These are phyloP conservation scores for Sclerotinia sclerotiorum DNA, from an alignment of 2,329 filamentous ascomycete species.

Conservation along the genomic window DNA sequence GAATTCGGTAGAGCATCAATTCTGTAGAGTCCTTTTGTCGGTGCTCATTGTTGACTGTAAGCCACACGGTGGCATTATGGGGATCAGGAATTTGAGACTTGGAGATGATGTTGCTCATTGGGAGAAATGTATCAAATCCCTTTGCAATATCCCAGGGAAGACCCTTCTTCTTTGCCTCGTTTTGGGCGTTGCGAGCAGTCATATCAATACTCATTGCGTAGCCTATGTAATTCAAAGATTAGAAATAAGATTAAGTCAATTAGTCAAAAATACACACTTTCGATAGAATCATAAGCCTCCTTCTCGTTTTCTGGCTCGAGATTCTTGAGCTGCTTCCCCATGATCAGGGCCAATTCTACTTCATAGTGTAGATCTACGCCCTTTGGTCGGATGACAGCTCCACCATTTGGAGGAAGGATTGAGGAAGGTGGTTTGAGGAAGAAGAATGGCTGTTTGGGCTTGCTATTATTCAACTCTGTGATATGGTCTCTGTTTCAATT, in stretches of 20 bases:
- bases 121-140: conserved; percentile 96
- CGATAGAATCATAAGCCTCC: conserved; percentile 78
- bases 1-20: conserved; percentile 91
- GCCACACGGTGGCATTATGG: conserved; percentile 81
- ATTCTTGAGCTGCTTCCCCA: conserved; percentile 78
- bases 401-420: conserved; percentile 75
- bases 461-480: conserved; percentile 81
- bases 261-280: conserved; percentile 53
- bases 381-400: conserved; percentile 76
- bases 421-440: conserved; percentile 93
- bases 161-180: conserved; percentile 95
- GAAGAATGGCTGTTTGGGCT: conserved; percentile 96
- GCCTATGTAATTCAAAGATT: conserved; percentile 49
- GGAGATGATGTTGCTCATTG: conserved; percentile 76
- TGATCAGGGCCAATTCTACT: conserved; percentile 86
- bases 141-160: conserved; percentile 96
- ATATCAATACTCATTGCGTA: conserved; percentile 95
- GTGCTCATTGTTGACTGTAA: conserved; percentile 76
- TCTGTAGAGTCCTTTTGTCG: conserved; percentile 87
- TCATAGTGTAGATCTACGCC: conserved; percentile 91
- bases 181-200: conserved; percentile 93
- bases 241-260: not conserved
- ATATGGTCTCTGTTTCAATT: conserved; percentile 72
- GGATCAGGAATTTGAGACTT: conserved; percentile 82
- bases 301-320: conserved; percentile 71